Conservation (phyloP, 1,139 yeast species). For the Candida mesenterica region DNA sequence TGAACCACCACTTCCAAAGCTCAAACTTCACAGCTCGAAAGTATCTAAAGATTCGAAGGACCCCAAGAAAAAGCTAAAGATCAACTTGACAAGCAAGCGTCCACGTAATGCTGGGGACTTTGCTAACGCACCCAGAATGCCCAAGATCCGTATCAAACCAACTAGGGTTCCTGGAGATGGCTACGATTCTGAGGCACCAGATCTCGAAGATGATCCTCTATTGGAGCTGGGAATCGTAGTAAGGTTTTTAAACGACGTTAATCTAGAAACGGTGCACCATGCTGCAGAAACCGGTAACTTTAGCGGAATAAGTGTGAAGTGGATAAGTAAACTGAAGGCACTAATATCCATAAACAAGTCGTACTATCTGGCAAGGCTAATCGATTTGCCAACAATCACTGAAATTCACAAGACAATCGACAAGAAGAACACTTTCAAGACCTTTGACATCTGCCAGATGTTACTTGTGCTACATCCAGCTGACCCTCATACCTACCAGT, state of each 20-base stretch:
- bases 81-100: conserved; percentile 16
- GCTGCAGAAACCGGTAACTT: conserved; percentile 83
- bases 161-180: conserved; percentile 91
- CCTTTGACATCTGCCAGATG: conserved; percentile 85
- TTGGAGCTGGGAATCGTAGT: conserved; percentile 83
- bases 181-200: conserved; percentile 96
- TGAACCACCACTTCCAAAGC: conserved; percentile 15
- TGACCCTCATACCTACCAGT: conserved; percentile 33
- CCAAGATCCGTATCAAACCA: conserved; percentile 64
- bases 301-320: conserved; percentile 68
- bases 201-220: conserved; percentile 90
- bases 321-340: conserved; percentile 81
- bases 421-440: conserved; percentile 82
- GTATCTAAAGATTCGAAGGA: conserved; percentile 9
- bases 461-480: conserved; percentile 69
- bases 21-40: conserved; percentile 21
- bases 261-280: conserved; percentile 71
- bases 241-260: conserved; percentile 77
- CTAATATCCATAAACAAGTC: conserved; percentile 54
- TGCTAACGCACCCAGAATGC: conserved; percentile 6
- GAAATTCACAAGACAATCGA: conserved; percentile 91
- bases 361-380: conserved; percentile 76
- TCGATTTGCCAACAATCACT: conserved; percentile 87
- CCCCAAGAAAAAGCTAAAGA: conserved; percentile 25
- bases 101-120: conserved; percentile 7